Evolutionary conservation across 164 flowering plant genomes (phyloP).

Genomic region (Nymphaea colorata): DNA sequence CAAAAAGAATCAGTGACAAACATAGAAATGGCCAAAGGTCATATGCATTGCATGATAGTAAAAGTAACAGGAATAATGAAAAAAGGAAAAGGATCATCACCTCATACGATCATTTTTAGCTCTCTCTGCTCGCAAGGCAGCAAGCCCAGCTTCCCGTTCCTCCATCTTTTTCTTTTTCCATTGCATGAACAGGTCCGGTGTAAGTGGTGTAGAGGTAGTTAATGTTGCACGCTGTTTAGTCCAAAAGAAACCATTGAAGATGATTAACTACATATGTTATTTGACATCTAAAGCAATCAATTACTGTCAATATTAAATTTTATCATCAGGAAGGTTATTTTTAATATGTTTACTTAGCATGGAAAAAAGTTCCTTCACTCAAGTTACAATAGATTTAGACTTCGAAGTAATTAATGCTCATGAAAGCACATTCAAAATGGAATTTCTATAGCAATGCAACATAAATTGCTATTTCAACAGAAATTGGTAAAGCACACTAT

Average conservation of each 20-base stretch:
- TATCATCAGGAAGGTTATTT: background rate
- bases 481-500: background rate
- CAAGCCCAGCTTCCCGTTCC: conserved; percentile 75
- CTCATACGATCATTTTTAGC: conserved; percentile 94
- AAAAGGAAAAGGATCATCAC: conserved; percentile 13
- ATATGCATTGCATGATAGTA: background rate
- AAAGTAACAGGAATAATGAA: background rate
- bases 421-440: too few species aligned
- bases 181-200: conserved; percentile 70
- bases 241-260: conserved; percentile 2
- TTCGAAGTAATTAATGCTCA: background rate
- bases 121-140: conserved; percentile 71
- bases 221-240: conserved; percentile 67
- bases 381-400: background rate
- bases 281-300: background rate
- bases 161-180: conserved; percentile 88
- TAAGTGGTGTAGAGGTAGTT: conserved; percentile 66
- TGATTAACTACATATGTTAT: background rate
- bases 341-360: background rate
- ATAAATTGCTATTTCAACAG: too few species aligned
- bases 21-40: background rate
- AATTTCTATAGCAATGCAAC: too few species aligned
- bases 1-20: background rate
- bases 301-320: background rate
- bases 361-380: background rate